Evolutionary conservation across 768 basidiomycete genomes (phyloP).

Genomic region (Pisolithus sp.): DNA sequence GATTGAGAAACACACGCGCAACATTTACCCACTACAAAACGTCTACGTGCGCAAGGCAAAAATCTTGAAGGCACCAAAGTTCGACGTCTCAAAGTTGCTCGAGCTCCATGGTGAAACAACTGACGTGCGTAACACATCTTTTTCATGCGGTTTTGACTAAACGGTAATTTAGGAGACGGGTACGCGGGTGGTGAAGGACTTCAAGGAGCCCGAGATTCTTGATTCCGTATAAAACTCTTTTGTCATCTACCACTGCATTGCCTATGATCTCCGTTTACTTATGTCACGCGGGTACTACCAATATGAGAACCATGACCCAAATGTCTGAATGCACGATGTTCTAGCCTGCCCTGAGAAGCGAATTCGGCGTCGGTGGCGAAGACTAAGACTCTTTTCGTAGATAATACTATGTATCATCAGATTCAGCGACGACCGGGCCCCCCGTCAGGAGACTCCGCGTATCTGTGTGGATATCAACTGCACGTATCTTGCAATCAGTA

Average conservation of each 20-base stretch:
- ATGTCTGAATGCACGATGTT: too few relatives aligned
- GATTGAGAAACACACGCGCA: constrained; percentile 95
- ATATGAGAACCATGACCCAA: constrained; percentile 28
- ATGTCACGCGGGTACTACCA: constrained; percentile 33
- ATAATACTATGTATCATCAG: too few relatives aligned
- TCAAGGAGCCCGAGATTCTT: constrained; percentile 95
- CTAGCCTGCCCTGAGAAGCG: too few relatives aligned
- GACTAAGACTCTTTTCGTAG: too few relatives aligned
- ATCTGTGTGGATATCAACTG: too few relatives aligned
- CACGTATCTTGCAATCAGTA: too few relatives aligned
- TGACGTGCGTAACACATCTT: constrained; percentile 56
- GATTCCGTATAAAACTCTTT: constrained; percentile 72
- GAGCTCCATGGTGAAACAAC: constrained; percentile 95
- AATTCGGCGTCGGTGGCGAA: too few relatives aligned
- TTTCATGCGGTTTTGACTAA: constrained; percentile 1
- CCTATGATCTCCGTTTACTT: constrained; percentile 23
- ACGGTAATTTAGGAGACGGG: constrained; percentile 71
- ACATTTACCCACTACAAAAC: constrained; percentile 98
- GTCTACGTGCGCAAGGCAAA: constrained; percentile 99
- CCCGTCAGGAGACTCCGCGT: too few relatives aligned
- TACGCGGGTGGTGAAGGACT: constrained; percentile 89
- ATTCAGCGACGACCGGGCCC: too few relatives aligned
- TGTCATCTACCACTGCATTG: constrained; percentile 32
- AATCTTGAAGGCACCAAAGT: constrained; percentile 97
- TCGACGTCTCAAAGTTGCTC: constrained; percentile 90